Base-by-base conservation (phyloP, 2,329 filamentous ascomycete species). In the Colletotrichum tabaci region DNA sequence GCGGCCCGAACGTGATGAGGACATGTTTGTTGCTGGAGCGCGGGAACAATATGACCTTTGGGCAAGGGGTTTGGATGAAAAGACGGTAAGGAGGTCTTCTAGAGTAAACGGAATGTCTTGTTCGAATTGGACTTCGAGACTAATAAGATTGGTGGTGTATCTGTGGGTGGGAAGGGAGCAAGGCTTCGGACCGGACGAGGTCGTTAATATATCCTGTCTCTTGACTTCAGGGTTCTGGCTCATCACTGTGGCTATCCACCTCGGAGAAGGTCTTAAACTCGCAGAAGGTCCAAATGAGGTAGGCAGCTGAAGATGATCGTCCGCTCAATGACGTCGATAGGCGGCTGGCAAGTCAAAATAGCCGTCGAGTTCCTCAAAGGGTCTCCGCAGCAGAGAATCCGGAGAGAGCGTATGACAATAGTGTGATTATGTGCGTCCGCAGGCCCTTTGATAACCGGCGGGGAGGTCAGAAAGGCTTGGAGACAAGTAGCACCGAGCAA, bases 1-100 rank as follows among this genome's bases (percentile, higher is more conserved):
- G 12, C 77, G 74, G 30, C 70, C 57, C 15, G 79, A 79, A 53
- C 77, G 75, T 23, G 79, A 80, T 52, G 78, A 78, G 42, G 79
- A 79, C 77, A 80, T 80, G 64, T 18, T 71, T 38, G 50, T n/a
- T 35, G 56, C 21, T n/a, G 49, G 10, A 61, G 26, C n/a, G 42
- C 18, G 47, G 26, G 40, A 60, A 56, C 38, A 26, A 42, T n/a
- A 56, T 46, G 55, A 66, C 40, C 56, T 38, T 15, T 52, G 47
- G 40, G 49, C n/a, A 38, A 26, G 23, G 3, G 46, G 35, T 12
- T 40, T 26, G 23, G 66, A 23, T 18, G 55, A 65, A 8, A 68
- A 70, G 26, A 40, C 42, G 16, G 30, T 49, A n/a, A 61, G 44
- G 42, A 72, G 60, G 15, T 72, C 65, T 63, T 68, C 38, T 5